These are phyloP conservation scores for Phytophthora pseudosyringae DNA, from an alignment of 352 stramenopile genomes.

Conservation along the genomic window DNA sequence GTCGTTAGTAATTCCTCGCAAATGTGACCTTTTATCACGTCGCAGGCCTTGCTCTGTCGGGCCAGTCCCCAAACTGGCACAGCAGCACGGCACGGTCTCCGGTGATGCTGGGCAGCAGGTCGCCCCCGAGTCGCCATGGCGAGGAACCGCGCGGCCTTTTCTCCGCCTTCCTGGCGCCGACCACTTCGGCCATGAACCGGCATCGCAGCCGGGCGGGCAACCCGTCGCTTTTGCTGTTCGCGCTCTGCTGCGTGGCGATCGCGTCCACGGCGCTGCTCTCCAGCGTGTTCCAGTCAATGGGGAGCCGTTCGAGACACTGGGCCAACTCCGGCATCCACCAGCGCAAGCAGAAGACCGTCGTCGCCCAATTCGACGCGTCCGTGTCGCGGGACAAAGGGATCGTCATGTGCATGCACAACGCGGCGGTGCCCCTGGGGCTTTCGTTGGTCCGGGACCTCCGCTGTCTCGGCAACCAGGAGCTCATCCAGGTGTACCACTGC, in stretches of 20 bases:
- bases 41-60: neutral
- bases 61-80: no score
- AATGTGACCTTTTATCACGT: neutral
- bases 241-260: slow-evolving; percentile 22
- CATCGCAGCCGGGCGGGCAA: slow-evolving; percentile 1
- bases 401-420: slow-evolving; percentile 44
- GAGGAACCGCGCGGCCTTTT: no score
- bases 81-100: no score
- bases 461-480: slow-evolving; percentile 42
- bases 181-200: neutral
- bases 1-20: slow-evolving; percentile 1
- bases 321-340: slow-evolving; percentile 17
- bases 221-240: neutral
- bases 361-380: slow-evolving; percentile 25
- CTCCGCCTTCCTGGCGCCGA: no score
- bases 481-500: slow-evolving; percentile 51
- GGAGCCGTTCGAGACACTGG: slow-evolving; percentile 13
- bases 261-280: slow-evolving; percentile 13
- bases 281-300: slow-evolving; percentile 18
- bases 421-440: slow-evolving; percentile 32
- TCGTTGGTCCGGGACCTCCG: slow-evolving; percentile 42
- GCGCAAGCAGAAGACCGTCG: slow-evolving; percentile 10
- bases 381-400: slow-evolving; percentile 34
- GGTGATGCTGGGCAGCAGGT: slow-evolving; percentile 8
- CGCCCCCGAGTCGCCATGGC: slow-evolving; percentile 1